Evolutionary conservation across 2,329 filamentous ascomycete genomes (phyloP).

Genomic region (Grosmannia penicillata): DNA sequence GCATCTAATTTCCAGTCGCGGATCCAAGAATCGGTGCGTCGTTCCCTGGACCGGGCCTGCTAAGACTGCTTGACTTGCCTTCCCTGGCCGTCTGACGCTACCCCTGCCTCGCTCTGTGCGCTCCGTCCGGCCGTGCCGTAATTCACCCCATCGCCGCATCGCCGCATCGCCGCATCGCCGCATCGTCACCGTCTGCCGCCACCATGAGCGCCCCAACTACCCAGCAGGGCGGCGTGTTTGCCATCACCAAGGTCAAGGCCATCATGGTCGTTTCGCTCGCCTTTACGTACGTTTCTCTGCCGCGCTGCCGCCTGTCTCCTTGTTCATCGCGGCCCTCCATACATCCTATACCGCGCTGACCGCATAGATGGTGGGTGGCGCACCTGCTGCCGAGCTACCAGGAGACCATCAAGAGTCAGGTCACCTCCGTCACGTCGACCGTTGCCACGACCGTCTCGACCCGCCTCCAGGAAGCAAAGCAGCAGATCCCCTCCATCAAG

Average conservation of each 20-base stretch:
- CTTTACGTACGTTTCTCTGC: conserved; percentile 20
- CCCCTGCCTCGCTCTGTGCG: background rate
- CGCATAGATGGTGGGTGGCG: conserved; percentile 31
- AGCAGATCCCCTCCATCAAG: conserved; percentile 23
- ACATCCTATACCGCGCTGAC: background rate
- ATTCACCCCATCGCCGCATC: too few relatives aligned
- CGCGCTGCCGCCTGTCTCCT: background rate
- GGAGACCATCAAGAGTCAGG: conserved; percentile 23
- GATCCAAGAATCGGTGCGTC: too few relatives aligned
- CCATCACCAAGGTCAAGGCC: conserved; percentile 21
- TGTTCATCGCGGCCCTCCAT: background rate
- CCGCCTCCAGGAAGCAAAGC: conserved; percentile 23
- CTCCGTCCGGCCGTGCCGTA: too few relatives aligned
- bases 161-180: background rate
- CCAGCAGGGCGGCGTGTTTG: conserved; percentile 12
- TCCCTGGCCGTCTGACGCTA: too few relatives aligned
- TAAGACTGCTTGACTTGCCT: too few relatives aligned
- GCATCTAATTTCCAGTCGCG: background rate
- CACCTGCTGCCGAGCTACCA: conserved; percentile 27
- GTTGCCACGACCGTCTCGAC: conserved; percentile 16
- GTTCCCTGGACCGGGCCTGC: too few relatives aligned
- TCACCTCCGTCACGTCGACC: too few relatives aligned
- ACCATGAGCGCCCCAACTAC: conserved; percentile 11
- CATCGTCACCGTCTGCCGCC: background rate
- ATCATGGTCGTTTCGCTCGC: conserved; percentile 20